Evolutionary conservation across 1,284 basidiomycete species (phyloP), one percentile per base, ranked within the genome.

Genomic region (Cystobasidium pallidum): DNA sequence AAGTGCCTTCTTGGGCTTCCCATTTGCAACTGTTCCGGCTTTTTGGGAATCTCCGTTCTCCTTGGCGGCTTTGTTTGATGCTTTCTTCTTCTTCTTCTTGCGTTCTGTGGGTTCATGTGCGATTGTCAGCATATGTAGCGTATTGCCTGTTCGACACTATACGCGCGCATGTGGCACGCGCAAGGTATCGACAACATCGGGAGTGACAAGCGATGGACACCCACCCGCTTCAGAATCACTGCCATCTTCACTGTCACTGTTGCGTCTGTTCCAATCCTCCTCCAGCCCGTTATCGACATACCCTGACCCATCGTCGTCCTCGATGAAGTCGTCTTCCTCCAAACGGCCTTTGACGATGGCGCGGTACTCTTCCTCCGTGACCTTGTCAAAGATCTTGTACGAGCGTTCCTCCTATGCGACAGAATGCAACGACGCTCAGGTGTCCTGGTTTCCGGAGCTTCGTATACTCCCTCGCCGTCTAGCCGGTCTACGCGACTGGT

Each of bases 231-330:
- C 79, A 52, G 82, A 81, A 13, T 79, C 80, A 17, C 79, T 79
- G 36, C 79, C 78, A n/a, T 76, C 84, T 49, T 85, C 86, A 26
- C 84, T 86, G 61, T 73, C 68, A 10, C 67, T 62, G 57, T 57
- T 70, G 39, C 52, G 45, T 21, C 65, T 74, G 28, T 78, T 73
- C 59, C 83, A 82, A 89, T 92, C 97, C 78, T 95, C 94, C 76
- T 98, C 94, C 86, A 92, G 88, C 3, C 96, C 96, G 78, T 96
- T 91, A 82, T 99, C 96, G 78, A 91, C 89, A 80, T 99, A 99
- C 13, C 92, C 96, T 24, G 85, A 87, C 0, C 90, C 86, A 65
- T 94, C 94, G 82, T 99, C 96, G 78, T 99, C 94, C 57, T 91
- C 88, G 30, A 96, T 92, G 76, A 99, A 99, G 81, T 99, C 95